A percentile compares a stretch with the other conserved stretches of the same genome.
These are phyloP conservation scores for Rhizopogon parksii DNA, from an alignment of 1,284 basidiomycete genomes.

Conservation along the genomic window DNA sequence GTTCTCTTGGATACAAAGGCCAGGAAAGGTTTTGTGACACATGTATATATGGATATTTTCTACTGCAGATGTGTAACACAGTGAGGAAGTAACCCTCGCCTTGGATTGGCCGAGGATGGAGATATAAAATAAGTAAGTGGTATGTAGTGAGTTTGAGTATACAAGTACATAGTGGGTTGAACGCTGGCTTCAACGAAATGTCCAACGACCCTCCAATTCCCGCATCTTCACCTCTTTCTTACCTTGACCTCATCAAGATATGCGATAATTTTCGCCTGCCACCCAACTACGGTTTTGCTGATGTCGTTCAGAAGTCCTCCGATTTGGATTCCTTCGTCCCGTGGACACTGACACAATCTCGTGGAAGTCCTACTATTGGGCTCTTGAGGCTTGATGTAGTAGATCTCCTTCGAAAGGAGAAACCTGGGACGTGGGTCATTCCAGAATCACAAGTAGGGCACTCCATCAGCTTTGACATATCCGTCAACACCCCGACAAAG, in stretches of 20 bases:
- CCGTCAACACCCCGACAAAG: conserved; percentile 45
- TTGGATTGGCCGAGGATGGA: background rate
- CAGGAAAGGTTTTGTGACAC: background rate
- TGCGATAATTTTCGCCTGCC: conserved; percentile 58
- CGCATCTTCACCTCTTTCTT: conserved; percentile 24
- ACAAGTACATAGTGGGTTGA: too few relatives aligned
- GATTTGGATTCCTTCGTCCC: conserved; percentile 42
- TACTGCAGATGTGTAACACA: background rate
- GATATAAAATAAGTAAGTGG: background rate
- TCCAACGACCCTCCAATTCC: conserved; percentile 3
- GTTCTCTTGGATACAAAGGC: background rate
- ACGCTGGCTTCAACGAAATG: background rate
- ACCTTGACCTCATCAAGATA: conserved; percentile 51
- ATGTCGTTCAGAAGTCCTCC: conserved; percentile 15
- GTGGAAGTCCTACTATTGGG: conserved; percentile 52
- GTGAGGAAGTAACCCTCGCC: too few relatives aligned
- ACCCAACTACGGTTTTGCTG: conserved; percentile 11
- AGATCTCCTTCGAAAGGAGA: conserved; percentile 42
- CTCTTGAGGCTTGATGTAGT: conserved; percentile 55
- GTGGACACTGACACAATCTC: conserved; percentile 41
- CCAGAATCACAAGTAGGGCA: conserved; percentile 24
- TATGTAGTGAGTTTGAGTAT: too few relatives aligned
- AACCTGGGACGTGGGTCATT: conserved; percentile 37
- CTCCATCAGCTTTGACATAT: conserved; percentile 45
- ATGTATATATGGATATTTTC: background rate